Evolutionary conservation across 176 grass and related monocot species (phyloP), one percentile per base, ranked within the genome.

Genomic region (Zizania latifolia): DNA sequence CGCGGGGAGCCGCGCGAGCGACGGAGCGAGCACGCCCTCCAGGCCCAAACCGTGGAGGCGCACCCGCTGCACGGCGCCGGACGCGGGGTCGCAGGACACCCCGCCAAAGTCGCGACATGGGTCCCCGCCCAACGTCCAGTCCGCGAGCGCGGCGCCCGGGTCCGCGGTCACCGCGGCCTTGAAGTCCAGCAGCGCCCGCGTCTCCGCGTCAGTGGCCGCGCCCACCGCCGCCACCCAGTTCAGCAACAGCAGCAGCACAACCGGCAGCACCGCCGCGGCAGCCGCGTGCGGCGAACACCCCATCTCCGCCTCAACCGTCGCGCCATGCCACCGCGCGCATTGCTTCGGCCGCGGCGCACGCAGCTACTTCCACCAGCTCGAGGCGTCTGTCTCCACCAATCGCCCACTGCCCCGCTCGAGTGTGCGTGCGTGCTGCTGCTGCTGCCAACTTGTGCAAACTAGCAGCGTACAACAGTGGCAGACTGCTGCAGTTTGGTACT

Each of bases 91-190:
- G 45, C 89, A 91, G 12, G 45, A 66, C 3, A 91, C 84, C 3
- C 84, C 89, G 9, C 10, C 70, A 17, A 77, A 91, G 17, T 84
- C 65, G 16, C 22, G 24, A 58, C 88, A 91, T 16, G 88, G 88
- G 54, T 91, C 80, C 12, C 74, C 75, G 41, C 63, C 71, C 10
- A 39, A 3, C 16, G 68, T 83, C 89, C 89, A 91, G 73, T 84
- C 75, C n/a, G 69, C 66, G 17, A 91, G 81, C 26, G 19, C 76
- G 0, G 71, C 65, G 15, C n/a, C 4, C 4, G 89, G 89, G 65
- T 91, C 89, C 0, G 64, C 62, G 36, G 70, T 91, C 23, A 91
- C 63, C 48, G 83, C 86, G 6, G 78, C 57, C 65, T 87, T 91
- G 70, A 91, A 91, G 17, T 87, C 64, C 12, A 91, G 84, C 31